Evolutionary conservation across 169 alveolate species (phyloP).

Genomic region (Cryptosporidium sp.): DNA sequence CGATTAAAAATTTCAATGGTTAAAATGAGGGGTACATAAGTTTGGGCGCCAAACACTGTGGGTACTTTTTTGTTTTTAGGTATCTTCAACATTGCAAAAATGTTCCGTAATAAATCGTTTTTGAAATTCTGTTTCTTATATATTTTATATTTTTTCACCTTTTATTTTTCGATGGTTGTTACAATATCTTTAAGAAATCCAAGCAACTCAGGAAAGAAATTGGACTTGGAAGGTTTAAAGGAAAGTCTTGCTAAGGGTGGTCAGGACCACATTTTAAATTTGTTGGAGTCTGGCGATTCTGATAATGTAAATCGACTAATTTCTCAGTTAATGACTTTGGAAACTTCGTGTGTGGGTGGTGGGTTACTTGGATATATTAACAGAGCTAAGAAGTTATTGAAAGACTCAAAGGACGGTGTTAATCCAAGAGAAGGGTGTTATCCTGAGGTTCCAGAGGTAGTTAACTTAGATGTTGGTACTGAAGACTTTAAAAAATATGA

Average conservation of each 20-base stretch:
- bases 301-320: slow-evolving; percentile 58
- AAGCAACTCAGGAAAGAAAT: not conserved
- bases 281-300: slow-evolving; percentile 29
- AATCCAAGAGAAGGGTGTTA: slow-evolving; percentile 89
- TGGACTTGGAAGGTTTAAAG: slow-evolving; percentile 9
- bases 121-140: not conserved
- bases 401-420: slow-evolving; percentile 86
- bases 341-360: slow-evolving; percentile 84
- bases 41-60: slow-evolving; percentile 6
- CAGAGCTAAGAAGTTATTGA: slow-evolving; percentile 86
- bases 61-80: not conserved
- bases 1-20: not conserved
- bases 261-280: slow-evolving; percentile 44
- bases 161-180: slow-evolving; percentile 29
- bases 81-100: not conserved
- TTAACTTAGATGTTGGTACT: slow-evolving; percentile 78
- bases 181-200: slow-evolving; percentile 21
- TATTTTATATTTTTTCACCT: not conserved
- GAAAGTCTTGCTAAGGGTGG: slow-evolving; percentile 11
- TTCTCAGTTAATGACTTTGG: slow-evolving; percentile 80
- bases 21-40: not conserved
- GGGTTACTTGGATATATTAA: slow-evolving; percentile 88
- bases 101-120: not conserved
- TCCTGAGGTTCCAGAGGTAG: slow-evolving; percentile 85
- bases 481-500: slow-evolving; percentile 85